Percentiles rank a stretch among this genome's conserved stretches.
Conservation (phyloP, 2,329 filamentous ascomycete species). For the Herpotrichia juniperi region DNA sequence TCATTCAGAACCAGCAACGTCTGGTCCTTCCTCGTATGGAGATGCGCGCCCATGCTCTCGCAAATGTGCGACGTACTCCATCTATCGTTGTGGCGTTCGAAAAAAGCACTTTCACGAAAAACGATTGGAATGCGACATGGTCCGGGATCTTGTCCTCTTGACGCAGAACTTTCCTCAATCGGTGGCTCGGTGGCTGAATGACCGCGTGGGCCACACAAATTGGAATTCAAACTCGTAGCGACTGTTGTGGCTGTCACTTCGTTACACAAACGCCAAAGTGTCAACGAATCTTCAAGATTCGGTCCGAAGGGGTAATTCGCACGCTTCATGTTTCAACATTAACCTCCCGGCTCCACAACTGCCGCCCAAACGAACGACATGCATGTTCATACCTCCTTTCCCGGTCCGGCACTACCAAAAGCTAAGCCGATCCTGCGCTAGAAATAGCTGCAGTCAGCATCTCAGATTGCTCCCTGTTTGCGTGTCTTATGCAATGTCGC, state of each 20-base stretch:
- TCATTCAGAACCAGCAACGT: too few species aligned
- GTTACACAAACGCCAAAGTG: conserved; percentile 2
- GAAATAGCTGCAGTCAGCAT: not conserved
- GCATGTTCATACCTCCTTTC: not conserved
- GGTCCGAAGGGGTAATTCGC: not conserved
- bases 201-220: not conserved
- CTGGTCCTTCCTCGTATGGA: too few species aligned
- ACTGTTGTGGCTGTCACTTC: not conserved
- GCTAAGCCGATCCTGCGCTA: too few species aligned
- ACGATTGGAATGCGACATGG: not conserved
- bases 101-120: too few species aligned
- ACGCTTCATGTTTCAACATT: not conserved
- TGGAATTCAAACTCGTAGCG: not conserved
- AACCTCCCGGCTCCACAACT: not conserved
- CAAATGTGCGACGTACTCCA: too few species aligned
- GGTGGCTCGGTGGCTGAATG: not conserved
- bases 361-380: not conserved
- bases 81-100: too few species aligned
- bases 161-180: too few species aligned
- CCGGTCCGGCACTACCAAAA: not conserved
- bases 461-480: not conserved
- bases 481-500: not conserved
- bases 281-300: not conserved
- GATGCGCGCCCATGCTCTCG: too few species aligned
- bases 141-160: not conserved